A percentile compares a stretch with the other conserved stretches of the same genome.
Conservation (phyloP, 352 stramenopile genomes). For the Phytophthora europaea region DNA sequence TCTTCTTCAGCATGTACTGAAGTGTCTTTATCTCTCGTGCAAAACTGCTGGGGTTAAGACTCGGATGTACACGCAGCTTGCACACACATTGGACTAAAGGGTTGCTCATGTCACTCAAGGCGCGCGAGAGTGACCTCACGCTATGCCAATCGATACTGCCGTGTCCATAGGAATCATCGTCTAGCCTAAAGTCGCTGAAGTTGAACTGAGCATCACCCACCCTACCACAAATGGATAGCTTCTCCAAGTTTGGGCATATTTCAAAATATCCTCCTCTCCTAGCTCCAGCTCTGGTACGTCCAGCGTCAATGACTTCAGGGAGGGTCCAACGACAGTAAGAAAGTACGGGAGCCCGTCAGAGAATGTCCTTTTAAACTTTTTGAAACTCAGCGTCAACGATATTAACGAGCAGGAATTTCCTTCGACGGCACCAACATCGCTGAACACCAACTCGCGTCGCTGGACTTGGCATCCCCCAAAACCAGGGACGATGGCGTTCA, state of each 20-base stretch:
- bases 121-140: background rate
- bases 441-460: background rate
- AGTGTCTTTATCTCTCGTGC: background rate
- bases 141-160: background rate
- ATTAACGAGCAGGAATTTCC: background rate
- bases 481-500: background rate
- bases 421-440: background rate
- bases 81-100: background rate
- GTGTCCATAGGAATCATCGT: background rate
- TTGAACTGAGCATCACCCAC: background rate
- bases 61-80: background rate
- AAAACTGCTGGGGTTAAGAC: background rate
- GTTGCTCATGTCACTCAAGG: background rate
- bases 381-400: background rate
- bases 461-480: background rate
- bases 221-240: background rate
- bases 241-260: background rate
- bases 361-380: background rate
- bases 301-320: background rate
- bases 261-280: background rate
- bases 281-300: background rate
- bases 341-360: background rate
- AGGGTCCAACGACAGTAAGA: background rate
- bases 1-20: constrained; percentile 1
- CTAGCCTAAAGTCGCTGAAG: background rate